Evolutionary conservation across 768 basidiomycete genomes (phyloP), one percentile per base, ranked within the genome.

Genomic region (Mycena venus): DNA sequence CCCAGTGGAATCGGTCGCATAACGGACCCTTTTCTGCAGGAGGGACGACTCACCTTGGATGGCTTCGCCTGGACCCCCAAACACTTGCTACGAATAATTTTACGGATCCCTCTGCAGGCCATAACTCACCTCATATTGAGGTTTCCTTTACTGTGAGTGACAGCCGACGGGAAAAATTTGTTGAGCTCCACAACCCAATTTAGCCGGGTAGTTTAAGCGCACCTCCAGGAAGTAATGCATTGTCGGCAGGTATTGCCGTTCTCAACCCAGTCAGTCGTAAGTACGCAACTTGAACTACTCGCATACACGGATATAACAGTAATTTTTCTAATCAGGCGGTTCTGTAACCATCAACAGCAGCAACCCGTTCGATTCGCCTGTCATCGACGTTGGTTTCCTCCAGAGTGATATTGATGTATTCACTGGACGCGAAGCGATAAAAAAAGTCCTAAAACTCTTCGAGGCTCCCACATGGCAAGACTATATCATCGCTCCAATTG

Each of bases 391-490:
- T 7, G 76, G 70, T 8, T 58, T 75, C 47, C 47, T 66, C 17
- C 4, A 79, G 3, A 68, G 59, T 2, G 69, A 78, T 25, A 40
- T 82, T 25, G 71, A 72, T 34, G 3, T 72, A 1, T 72, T 72
- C 67, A 72, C 76, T 9, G 77, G 82, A 78, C 76, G 77, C 5
- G 75, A 82, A 68, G 79, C 79, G 3, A 72, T 84, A 77, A 53
- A 78, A 62, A 29, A 79, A 71, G 21, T 25, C 56, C 15, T 63
- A 71, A 27, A 14, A 3, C 82, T 85, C 72, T 25, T 81, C 19
- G 44, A 77, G 8, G 80, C 81, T 0, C 66, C 78, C 34, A n/a
- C 29, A 3, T 55, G 53, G 53, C 53, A 19, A 12, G 53, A 55
- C 53, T 29, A 31, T 3, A 29, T 55, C 27, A 55, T 55, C 9